A percentile compares a stretch with the other conserved stretches of the same genome.
Conservation (phyloP, 345 rosid genomes). For the Linum tenue region DNA sequence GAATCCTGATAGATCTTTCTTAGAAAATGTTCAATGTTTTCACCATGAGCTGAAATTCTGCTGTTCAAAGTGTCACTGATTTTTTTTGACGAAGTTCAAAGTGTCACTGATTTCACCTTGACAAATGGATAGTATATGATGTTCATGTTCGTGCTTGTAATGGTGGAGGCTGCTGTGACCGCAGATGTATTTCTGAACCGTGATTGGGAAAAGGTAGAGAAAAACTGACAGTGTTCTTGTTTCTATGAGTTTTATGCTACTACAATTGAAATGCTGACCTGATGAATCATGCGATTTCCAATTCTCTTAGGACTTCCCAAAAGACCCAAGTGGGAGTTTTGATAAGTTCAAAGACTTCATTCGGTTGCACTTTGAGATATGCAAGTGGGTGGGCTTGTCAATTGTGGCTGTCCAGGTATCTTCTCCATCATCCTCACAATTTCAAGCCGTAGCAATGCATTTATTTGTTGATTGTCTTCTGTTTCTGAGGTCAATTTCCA, state of each 20-base stretch:
- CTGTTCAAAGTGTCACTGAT: background rate
- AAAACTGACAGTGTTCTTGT: background rate
- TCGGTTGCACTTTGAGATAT: conserved; percentile 53
- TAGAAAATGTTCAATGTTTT: background rate
- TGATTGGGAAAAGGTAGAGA: conserved; percentile 70
- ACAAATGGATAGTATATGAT: conserved; percentile 57
- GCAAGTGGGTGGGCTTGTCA: conserved; percentile 83
- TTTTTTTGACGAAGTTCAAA: background rate
- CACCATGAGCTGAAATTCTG: background rate
- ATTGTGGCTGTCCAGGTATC: conserved; percentile 61
- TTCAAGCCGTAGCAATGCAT: background rate
- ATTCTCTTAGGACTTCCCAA: conserved; percentile 65
- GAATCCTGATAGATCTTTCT: background rate
- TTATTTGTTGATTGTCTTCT: background rate
- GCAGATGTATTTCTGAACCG: conserved; percentile 65
- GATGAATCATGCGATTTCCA: conserved; percentile 2
- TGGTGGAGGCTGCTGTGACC: conserved; percentile 72
- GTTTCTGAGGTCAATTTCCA: too few relatives aligned
- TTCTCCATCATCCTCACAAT: conserved; percentile 7
- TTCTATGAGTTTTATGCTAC: background rate
- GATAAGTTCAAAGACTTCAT: conserved; percentile 52
- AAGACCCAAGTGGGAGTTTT: conserved; percentile 74
- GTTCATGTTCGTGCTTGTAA: conserved; percentile 49
- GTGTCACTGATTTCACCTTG: conserved; percentile 17
- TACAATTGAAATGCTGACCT: background rate